phyloP scores from a whole-genome alignment of 2,329 filamentous ascomycete species.

The Trichoderma citrinoviride region DNA sequence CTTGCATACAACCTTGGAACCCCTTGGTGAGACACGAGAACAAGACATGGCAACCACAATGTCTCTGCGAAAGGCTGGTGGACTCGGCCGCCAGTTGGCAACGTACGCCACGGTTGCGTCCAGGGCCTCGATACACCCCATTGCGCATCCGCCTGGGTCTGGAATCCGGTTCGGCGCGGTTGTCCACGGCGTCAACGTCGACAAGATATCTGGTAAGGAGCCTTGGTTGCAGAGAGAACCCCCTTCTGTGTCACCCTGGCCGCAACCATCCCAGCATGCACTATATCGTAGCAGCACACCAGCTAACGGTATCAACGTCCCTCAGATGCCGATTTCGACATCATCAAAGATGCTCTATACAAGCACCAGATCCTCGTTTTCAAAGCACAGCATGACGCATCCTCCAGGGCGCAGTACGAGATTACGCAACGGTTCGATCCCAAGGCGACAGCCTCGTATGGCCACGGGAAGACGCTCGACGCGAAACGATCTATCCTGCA shows the following conservation, averaged over 20 bases:
- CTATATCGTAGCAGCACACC: too few species aligned
- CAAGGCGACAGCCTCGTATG: conserved; percentile 59
- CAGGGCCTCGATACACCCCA: conserved; percentile 17
- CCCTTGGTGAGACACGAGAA: background rate
- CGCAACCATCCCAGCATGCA: too few species aligned
- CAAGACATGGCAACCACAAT: background rate
- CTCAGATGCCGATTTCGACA: conserved; percentile 60
- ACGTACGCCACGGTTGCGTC: conserved; percentile 19
- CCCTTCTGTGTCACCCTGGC: background rate
- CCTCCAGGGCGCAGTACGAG: conserved; percentile 70
- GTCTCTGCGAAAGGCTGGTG: background rate
- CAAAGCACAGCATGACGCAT: conserved; percentile 62
- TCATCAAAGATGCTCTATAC: conserved; percentile 65
- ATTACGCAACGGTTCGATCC: conserved; percentile 74
- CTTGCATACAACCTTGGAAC: background rate
- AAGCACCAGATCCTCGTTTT: conserved; percentile 67
- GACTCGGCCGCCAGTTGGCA: conserved; percentile 12
- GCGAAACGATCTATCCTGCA: conserved; percentile 64
- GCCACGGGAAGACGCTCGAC: conserved; percentile 73
- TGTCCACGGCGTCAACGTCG: conserved; percentile 57
- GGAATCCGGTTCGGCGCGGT: conserved; percentile 59
- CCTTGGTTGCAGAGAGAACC: conserved; percentile 24
- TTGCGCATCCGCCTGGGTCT: conserved; percentile 30
- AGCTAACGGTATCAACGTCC: background rate
- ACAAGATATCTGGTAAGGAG: conserved; percentile 57